Base-by-base conservation (phyloP, 2,329 filamentous ascomycete genomes). In the Emmonsiellopsis sp. region DNA sequence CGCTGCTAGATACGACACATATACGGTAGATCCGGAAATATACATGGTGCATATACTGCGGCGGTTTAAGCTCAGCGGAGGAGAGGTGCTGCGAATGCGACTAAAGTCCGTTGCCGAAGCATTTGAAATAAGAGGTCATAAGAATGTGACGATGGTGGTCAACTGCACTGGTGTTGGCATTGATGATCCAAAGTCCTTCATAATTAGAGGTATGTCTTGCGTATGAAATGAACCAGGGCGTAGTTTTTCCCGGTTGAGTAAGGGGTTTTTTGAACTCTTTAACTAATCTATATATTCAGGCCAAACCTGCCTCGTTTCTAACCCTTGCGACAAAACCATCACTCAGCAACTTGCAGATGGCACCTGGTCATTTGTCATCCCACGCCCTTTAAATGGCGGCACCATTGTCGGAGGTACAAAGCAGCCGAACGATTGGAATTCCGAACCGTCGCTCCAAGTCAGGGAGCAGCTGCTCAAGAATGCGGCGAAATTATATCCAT, bases 371-470 rank as follows among this genome's bases (percentile, higher is more conserved):
- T 85, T 86, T 57, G 76, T 77, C 45, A 79, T 86, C 5, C 82
- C 83, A 0, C 75, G 84, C 2, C 77, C 76, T 7, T 77, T 82
- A 31, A 72, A 79, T 36, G 83, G 83, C 2, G 83, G 83, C 2
- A 86, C 83, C 0, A 72, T 86, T 40, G 77, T 86, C 17, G 84
- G 83, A 5, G 83, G 83, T 0, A 86, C 82, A 8, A 85, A 84
- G 63, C 78, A 85, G 61, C 73, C 75, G 1, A 68, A 77, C 53
- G 71, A 84, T 62, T 83, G 78, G 78, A 71, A 78, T 46, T 63
- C 73, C 0, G 67, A 72, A 14, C 76, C 81, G 1, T 78, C 73
- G 0, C 54, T 58, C 1, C 74, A 75, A 46, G 75, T 77, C 0
- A 67, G 81, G 14, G 64, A 70, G 39, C 63, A 60, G 32, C 64